Base-by-base conservation (phyloP, 768 basidiomycete species). In the Panaeolus papilionaceus region DNA sequence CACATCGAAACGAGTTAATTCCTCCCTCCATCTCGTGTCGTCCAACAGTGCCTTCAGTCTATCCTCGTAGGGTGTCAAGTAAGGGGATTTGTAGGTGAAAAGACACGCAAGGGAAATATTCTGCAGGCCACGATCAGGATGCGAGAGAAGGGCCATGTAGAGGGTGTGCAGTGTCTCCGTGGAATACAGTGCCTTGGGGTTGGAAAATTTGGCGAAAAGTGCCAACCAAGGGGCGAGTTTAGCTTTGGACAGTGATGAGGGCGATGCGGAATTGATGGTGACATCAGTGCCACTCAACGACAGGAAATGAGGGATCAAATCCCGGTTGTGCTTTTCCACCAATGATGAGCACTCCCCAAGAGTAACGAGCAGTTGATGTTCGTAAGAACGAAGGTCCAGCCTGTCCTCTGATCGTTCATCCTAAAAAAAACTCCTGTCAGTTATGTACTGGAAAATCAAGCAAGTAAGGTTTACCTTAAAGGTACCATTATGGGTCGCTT, bases 21-120 rank as follows among this genome's bases (percentile, higher is more conserved):
- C 89, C 73, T 99, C 97, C n/a, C 96, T 82, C 89, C 96, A 98
- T 61, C 91, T 81, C 7, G 89, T 90, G 61, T 95, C 92, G 68
- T 98, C 95, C 38, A 99, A 82, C 11, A 99, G 81, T 8, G 81
- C 82, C 10, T 84, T 82, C 26, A 99, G 78, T 11, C 85, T 84
- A n/a, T 92, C 89, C 69, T 91, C 87, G 71, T 90, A 85, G 0
- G 84, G 77, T 0, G 77, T 65, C 8, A 90, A 82, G 63, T 80
- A 79, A 0, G 90, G 85, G 0, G 85, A 84, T 73, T 94, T 96
- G 83, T 94, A 98, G 0, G 94, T 90, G 37, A 94, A 82, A 3
- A 98, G 71, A 73, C 96, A 98, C 1, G 86, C 84, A 3, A 99
- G 81, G 0, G 96, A 88, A 12, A 89, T 80, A 8, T 80, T 83